phyloP scores from a whole-genome alignment of 768 basidiomycete genomes.

The Tephrocybe sp. region DNA sequence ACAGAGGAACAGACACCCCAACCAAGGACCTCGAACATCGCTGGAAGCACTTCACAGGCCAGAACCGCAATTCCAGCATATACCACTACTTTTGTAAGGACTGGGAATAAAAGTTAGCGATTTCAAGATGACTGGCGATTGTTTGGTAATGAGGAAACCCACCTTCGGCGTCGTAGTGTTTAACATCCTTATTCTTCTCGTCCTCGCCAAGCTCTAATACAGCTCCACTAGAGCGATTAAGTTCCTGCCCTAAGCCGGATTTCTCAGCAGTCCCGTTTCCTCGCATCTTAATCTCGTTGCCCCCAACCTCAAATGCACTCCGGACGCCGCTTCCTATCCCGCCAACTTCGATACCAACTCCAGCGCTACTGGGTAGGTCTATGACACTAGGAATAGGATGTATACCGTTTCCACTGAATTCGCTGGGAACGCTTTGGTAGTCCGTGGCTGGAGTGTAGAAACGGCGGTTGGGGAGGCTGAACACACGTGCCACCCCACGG shows the following conservation, averaged over 20 bases:
- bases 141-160: slow-evolving; percentile 20
- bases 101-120: slow-evolving; percentile 32
- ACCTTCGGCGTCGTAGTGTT: slow-evolving; percentile 89
- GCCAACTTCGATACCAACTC: slow-evolving; percentile 41
- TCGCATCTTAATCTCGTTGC: slow-evolving; percentile 66
- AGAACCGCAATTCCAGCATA: slow-evolving; percentile 84
- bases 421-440: slow-evolving; percentile 66
- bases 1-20: slow-evolving; percentile 55
- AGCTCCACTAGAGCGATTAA: not conserved
- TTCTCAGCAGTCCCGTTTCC: slow-evolving; percentile 23
- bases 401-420: slow-evolving; percentile 48
- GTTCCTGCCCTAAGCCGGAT: slow-evolving; percentile 3
- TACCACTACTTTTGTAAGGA: slow-evolving; percentile 87
- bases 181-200: slow-evolving; percentile 36
- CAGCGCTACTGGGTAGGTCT: slow-evolving; percentile 58
- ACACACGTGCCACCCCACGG: slow-evolving; percentile 64
- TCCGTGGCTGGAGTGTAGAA: slow-evolving; percentile 93
- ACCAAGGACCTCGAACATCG: slow-evolving; percentile 64
- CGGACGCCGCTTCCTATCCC: slow-evolving; percentile 37
- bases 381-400: slow-evolving; percentile 84
- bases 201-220: slow-evolving; percentile 7
- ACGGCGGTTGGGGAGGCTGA: slow-evolving; percentile 76
- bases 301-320: slow-evolving; percentile 22
- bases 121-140: not conserved
- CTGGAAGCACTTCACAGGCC: slow-evolving; percentile 58